Evolutionary conservation across 805 yeast genomes (phyloP), one percentile per base, ranked within the genome.

Genomic region (Lachancea lanzarotensis): DNA sequence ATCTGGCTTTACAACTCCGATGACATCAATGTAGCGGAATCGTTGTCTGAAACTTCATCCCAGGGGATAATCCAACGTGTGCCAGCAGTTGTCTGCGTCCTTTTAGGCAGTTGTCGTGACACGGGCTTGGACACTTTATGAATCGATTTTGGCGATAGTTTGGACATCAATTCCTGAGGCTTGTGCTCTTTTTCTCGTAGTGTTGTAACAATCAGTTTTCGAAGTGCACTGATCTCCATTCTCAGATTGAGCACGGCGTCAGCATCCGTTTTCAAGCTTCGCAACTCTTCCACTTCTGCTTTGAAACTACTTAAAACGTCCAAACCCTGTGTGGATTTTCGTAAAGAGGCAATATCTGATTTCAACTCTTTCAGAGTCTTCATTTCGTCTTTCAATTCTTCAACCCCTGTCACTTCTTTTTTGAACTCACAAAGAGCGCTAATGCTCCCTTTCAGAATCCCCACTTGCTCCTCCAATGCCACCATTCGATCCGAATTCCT

Each of bases 401-500:
- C 15, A 29, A 29, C 5, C 11, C 15, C 31, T 11, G 13, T 13
- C 15, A 29, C 5, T 11, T 29, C 31, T 29, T 11, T 29, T 13
- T 29, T 29, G 5, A 29, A 11, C 5, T 29, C 31, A 29, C 31
- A 29, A 6, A 29, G 13, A 7, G 31, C 13, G 15, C 31, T 29
- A 11, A 29, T 13, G 15, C 15, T 13, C 5, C 31, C 15, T 11
- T 13, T 5, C 31, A 5, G 11, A 7, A 6, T 13, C 15, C 11
- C 15, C 13, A 11, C 5, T 29, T 29, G 4, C 15, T 13, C 11
- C 11, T 12, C 31, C 15, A 12, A 11, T 29, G 31, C 31, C 7
- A 35, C 27, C 46, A 55, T 59, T 12, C 54, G 48, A 25, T 47
- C 42, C 17, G 47, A 43, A 9, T 55, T 25, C 10, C 25, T 37